These are phyloP conservation scores for Cutaneotrichosporon sp. DNA, from an alignment of 1,284 basidiomycete genomes.

Conservation along the genomic window DNA sequence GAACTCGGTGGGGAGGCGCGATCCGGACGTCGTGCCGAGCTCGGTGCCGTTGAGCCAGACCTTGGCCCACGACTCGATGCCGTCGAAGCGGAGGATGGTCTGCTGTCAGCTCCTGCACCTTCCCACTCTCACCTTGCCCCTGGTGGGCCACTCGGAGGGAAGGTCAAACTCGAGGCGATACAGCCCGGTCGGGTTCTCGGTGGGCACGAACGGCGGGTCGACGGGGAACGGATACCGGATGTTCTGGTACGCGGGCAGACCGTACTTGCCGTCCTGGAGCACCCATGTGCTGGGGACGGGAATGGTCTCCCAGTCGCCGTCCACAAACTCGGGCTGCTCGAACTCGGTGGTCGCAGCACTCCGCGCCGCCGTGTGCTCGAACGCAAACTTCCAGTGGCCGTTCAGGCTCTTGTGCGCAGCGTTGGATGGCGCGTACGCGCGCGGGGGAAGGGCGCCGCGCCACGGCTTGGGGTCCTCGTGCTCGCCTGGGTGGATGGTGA, in stretches of 20 bases:
- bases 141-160: slow-evolving; percentile 8
- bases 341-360: slow-evolving; percentile 14
- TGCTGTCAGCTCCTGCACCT: slow-evolving; percentile 1
- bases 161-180: slow-evolving; percentile 20
- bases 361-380: slow-evolving; percentile 11
- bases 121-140: slow-evolving; percentile 4
- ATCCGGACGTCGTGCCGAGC: slow-evolving; percentile 23
- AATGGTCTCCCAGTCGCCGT: slow-evolving; percentile 15
- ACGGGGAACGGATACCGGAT: slow-evolving; percentile 23
- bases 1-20: slow-evolving; percentile 28
- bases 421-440: slow-evolving; percentile 21
- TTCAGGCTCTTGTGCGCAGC: slow-evolving; percentile 21
- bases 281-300: slow-evolving; percentile 23
- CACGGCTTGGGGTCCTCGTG: slow-evolving; percentile 22
- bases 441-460: slow-evolving; percentile 18
- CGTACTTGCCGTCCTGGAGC: slow-evolving; percentile 17
- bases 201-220: slow-evolving; percentile 20
- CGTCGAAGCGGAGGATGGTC: slow-evolving; percentile 30
- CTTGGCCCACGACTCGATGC: slow-evolving; percentile 32
- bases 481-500: slow-evolving; percentile 19
- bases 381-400: slow-evolving; percentile 26
- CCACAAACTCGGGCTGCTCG: slow-evolving; percentile 1
- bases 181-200: slow-evolving; percentile 25
- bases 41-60: slow-evolving; percentile 30
- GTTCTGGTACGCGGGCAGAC: slow-evolving; percentile 24